These are phyloP conservation scores for Phytophthora sp. DNA, from an alignment of 352 stramenopile species.

Conservation along the genomic window DNA sequence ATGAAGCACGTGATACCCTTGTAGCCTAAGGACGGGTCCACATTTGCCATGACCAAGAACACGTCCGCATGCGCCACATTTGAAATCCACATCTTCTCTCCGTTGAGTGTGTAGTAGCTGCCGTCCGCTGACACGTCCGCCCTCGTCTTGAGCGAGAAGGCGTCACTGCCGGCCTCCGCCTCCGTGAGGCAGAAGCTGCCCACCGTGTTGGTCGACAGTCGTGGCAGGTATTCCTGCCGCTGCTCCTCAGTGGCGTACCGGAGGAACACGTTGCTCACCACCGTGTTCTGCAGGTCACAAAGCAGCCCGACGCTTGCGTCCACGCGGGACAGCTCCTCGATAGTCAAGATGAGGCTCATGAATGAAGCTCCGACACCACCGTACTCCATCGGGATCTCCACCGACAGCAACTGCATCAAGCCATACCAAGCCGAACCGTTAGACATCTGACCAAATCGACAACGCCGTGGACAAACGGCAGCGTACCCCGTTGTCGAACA, in stretches of 20 bases:
- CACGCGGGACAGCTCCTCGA: constrained; percentile 96
- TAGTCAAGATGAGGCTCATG: constrained; percentile 93
- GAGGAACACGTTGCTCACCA: constrained; percentile 95
- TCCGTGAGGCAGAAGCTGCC: constrained; percentile 97
- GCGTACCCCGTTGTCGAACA: constrained; percentile 91
- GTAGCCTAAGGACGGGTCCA: constrained; percentile 87
- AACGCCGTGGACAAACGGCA: background rate
- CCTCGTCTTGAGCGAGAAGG: constrained; percentile 94
- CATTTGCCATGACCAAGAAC: constrained; percentile 95
- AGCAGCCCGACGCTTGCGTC: constrained; percentile 95
- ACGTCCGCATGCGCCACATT: constrained; percentile 93
- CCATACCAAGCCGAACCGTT: background rate
- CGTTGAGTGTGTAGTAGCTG: constrained; percentile 93
- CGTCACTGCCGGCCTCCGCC: constrained; percentile 93
- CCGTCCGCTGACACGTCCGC: constrained; percentile 84
- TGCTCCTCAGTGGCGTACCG: constrained; percentile 74
- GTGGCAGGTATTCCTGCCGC: constrained; percentile 81
- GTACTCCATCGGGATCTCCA: constrained; percentile 95
- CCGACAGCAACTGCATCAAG: constrained; percentile 87
- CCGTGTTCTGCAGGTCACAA: constrained; percentile 95
- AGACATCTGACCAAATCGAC: background rate
- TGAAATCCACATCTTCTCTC: constrained; percentile 96
- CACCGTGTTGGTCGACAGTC: constrained; percentile 66
- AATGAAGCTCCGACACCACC: constrained; percentile 94
- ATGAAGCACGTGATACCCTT: constrained; percentile 97